Percentiles rank a stretch among this genome's conserved stretches.
These are phyloP conservation scores for Onygenales sp. DNA, from an alignment of 2,329 filamentous ascomycete species.

Conservation along the genomic window DNA sequence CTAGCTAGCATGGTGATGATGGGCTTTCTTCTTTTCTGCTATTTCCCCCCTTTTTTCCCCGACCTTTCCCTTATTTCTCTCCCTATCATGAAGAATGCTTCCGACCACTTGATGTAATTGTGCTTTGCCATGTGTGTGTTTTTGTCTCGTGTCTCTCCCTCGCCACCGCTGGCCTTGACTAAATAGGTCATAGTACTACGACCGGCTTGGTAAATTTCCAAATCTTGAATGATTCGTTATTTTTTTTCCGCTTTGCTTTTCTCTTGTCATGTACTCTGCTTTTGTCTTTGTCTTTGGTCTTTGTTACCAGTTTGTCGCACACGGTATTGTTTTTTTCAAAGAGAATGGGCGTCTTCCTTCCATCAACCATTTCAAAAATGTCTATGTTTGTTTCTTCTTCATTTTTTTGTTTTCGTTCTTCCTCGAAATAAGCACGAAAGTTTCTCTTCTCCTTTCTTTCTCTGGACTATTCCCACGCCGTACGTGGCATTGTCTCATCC, in stretches of 20 bases:
- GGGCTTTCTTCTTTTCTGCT: conserved; percentile 12
- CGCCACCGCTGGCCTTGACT: too few relatives aligned
- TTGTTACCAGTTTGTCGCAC: too few relatives aligned
- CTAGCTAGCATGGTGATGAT: neutral
- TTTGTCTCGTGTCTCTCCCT: conserved; percentile 1
- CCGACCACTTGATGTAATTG: conserved; percentile 24
- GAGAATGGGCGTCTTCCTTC: too few relatives aligned
- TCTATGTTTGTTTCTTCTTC: conserved; percentile 4
- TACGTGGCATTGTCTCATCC: neutral
- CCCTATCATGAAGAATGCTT: conserved; percentile 19
- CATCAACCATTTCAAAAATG: too few relatives aligned
- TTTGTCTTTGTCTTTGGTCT: too few relatives aligned
- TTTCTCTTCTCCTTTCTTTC: conserved; percentile 9
- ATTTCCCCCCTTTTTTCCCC: conserved; percentile 16
- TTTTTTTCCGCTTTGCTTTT: too few relatives aligned
- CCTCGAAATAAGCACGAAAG: conserved; percentile 2
- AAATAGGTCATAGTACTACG: too few relatives aligned
- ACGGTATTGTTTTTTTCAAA: too few relatives aligned
- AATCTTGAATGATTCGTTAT: too few relatives aligned
- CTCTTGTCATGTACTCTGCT: too few relatives aligned
- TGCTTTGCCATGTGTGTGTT: conserved; percentile 29
- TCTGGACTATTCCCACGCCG: neutral
- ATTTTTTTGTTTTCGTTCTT: conserved; percentile 13
- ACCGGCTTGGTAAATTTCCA: too few relatives aligned
- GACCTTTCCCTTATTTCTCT: neutral